Conservation (phyloP, 768 basidiomycete species). For the Russula brevipes region DNA sequence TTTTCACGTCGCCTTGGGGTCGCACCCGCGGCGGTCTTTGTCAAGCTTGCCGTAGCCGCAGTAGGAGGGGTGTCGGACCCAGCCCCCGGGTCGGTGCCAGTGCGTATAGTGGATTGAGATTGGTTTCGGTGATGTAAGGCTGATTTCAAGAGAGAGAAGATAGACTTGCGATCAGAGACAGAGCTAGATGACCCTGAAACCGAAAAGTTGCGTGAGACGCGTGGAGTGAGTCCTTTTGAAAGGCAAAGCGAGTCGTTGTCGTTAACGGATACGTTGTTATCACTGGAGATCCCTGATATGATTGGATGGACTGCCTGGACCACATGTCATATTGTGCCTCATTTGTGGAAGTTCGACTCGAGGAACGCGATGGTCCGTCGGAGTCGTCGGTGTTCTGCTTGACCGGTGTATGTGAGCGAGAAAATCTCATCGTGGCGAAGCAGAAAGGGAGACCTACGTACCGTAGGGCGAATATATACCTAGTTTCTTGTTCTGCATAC, state of each 20-base stretch:
- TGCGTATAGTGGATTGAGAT: constrained; percentile 31
- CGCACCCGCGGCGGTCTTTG: constrained; percentile 59
- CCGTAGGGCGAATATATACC: too few species aligned
- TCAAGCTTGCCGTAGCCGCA: constrained; percentile 58
- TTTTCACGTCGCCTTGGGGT: constrained; percentile 85
- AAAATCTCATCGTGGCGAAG: too few species aligned
- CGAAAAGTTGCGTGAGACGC: constrained; percentile 27
- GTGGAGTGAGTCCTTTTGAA: constrained; percentile 44
- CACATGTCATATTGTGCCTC: constrained; percentile 74
- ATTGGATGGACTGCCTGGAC: constrained; percentile 68
- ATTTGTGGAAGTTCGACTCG: constrained; percentile 23
- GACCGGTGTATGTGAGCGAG: too few species aligned
- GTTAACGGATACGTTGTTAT: constrained; percentile 47
- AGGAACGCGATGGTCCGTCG: constrained; percentile 1
- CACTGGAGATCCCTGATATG: constrained; percentile 64
- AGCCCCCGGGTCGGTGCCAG: constrained; percentile 37
- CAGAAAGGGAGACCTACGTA: too few species aligned
- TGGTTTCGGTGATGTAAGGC: constrained; percentile 20
- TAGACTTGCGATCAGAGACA: constrained; percentile 31
- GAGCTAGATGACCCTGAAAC: constrained; percentile 11
- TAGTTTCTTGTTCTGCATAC: too few species aligned
- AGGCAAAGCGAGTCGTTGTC: constrained; percentile 41
- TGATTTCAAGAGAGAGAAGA: constrained; percentile 28
- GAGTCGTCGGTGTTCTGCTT: too few species aligned
- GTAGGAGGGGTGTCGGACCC: constrained; percentile 29